A percentile compares a stretch with the other conserved stretches of the same genome.
These are phyloP conservation scores for Acanthamoeba healyi DNA, from an alignment of 208 protist species.

Conservation along the genomic window DNA sequence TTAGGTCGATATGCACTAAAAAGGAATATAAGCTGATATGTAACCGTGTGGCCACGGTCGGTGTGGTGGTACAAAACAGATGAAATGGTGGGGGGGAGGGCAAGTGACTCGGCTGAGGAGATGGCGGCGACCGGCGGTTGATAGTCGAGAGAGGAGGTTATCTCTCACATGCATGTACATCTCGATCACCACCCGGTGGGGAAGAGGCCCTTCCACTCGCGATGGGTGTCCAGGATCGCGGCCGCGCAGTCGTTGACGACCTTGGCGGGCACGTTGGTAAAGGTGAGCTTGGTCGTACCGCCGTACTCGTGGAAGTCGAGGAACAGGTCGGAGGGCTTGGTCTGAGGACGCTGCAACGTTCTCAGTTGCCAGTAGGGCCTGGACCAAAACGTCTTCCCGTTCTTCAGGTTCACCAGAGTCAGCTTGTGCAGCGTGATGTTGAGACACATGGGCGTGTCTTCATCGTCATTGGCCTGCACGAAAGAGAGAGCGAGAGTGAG, in stretches of 20 bases:
- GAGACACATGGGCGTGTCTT: background rate
- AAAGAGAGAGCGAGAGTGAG: background rate
- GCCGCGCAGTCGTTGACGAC: background rate
- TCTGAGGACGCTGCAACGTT: background rate
- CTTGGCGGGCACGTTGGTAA: background rate
- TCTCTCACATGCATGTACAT: too few species aligned
- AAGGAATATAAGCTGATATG: too few species aligned
- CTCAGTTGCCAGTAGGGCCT: background rate
- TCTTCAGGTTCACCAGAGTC: background rate
- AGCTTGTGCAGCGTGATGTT: background rate
- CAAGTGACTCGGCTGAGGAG: too few species aligned
- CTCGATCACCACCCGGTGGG: background rate
- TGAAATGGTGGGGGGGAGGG: too few species aligned
- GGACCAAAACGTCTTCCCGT: background rate
- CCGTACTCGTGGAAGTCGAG: slow-evolving; percentile 66
- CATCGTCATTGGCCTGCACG: slow-evolving; percentile 10
- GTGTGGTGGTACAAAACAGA: too few species aligned
- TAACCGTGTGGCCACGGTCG: too few species aligned
- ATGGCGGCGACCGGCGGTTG: too few species aligned
- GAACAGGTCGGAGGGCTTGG: background rate
- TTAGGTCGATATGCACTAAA: too few species aligned
- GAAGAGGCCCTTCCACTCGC: slow-evolving; percentile 9
- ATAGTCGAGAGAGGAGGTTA: too few species aligned
- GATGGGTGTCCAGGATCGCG: slow-evolving; percentile 1
- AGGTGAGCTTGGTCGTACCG: background rate